phyloP scores from a whole-genome alignment of 768 basidiomycete genomes.

The Crucibulum laeve region DNA sequence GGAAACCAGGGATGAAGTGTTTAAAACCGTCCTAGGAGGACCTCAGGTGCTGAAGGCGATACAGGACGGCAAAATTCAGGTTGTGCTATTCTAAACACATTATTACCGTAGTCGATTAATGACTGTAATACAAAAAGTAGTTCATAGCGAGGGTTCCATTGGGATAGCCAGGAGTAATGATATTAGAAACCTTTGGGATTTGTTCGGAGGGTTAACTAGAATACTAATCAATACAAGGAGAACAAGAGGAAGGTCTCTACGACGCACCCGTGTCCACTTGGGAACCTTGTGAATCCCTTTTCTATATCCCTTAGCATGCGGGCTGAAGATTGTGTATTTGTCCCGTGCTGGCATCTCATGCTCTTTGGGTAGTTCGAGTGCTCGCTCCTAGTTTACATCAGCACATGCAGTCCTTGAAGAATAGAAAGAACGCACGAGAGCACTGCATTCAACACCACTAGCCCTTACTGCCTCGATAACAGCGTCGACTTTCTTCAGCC shows the following conservation, averaged over 20 bases:
- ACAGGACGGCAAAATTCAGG: slow-evolving; percentile 65
- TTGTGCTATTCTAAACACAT: slow-evolving; percentile 67
- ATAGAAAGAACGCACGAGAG: slow-evolving; percentile 56
- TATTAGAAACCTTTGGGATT: slow-evolving; percentile 90
- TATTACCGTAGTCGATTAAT: slow-evolving; percentile 3
- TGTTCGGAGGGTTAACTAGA: slow-evolving; percentile 74
- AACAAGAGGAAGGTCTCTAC: background rate
- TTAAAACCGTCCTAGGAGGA: slow-evolving; percentile 66
- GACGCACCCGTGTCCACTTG: slow-evolving; percentile 89
- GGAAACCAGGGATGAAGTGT: slow-evolving; percentile 79
- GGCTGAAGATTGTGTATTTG: slow-evolving; percentile 91
- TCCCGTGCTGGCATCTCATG: slow-evolving; percentile 89
- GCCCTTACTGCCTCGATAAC: slow-evolving; percentile 86
- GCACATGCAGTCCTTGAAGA: background rate
- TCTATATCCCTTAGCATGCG: slow-evolving; percentile 68
- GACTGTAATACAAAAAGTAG: slow-evolving; percentile 15
- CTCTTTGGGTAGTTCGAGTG: slow-evolving; percentile 86
- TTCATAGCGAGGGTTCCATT: slow-evolving; percentile 9
- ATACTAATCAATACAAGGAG: slow-evolving; percentile 4
- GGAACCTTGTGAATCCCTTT: slow-evolving; percentile 97
- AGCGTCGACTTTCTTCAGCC: slow-evolving; percentile 89
- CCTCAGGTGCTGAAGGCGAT: slow-evolving; percentile 59
- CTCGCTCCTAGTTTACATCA: slow-evolving; percentile 45
- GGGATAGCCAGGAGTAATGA: slow-evolving; percentile 1
- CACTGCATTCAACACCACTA: slow-evolving; percentile 73